Evolutionary conservation across 805 yeast species (phyloP).

Genomic region (Tetrapisispora namnaoensis): DNA sequence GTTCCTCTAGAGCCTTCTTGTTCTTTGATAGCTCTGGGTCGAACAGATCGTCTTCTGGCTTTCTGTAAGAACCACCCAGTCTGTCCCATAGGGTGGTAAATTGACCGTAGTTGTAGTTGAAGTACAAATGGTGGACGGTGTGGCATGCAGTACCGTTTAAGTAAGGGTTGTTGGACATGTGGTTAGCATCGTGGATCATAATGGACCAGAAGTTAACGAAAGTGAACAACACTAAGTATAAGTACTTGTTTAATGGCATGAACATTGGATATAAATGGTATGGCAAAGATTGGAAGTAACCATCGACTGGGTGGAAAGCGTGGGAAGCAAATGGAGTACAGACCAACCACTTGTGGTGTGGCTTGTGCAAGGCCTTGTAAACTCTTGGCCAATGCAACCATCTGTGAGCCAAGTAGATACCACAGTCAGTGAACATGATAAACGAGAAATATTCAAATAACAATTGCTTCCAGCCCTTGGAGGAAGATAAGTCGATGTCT

Average conservation of each 20-base stretch:
- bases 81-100: conserved; percentile 98
- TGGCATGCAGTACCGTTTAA: conserved; percentile 98
- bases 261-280: conserved; percentile 87
- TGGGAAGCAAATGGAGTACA: conserved; percentile 98
- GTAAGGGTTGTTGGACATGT: conserved; percentile 83
- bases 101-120: conserved; percentile 97
- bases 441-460: conserved; percentile 63
- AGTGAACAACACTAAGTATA: conserved; percentile 72
- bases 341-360: conserved; percentile 98
- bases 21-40: conserved; percentile 51
- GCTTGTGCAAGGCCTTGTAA: conserved; percentile 84
- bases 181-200: conserved; percentile 97
- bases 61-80: conserved; percentile 84
- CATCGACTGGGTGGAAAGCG: conserved; percentile 98
- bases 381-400: conserved; percentile 87
- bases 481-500: conserved; percentile 41
- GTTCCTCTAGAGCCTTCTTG: conserved; percentile 56
- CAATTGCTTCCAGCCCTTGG: conserved; percentile 59
- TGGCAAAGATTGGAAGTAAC: conserved; percentile 85
- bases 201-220: conserved; percentile 97
- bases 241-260: conserved; percentile 84
- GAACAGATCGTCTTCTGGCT: conserved; percentile 81
- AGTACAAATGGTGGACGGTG: conserved; percentile 91
- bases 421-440: conserved; percentile 87
- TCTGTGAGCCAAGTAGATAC: conserved; percentile 86